These are phyloP conservation scores for Tolypocladium paradoxum DNA, from an alignment of 2,329 filamentous ascomycete genomes.

Conservation along the genomic window DNA sequence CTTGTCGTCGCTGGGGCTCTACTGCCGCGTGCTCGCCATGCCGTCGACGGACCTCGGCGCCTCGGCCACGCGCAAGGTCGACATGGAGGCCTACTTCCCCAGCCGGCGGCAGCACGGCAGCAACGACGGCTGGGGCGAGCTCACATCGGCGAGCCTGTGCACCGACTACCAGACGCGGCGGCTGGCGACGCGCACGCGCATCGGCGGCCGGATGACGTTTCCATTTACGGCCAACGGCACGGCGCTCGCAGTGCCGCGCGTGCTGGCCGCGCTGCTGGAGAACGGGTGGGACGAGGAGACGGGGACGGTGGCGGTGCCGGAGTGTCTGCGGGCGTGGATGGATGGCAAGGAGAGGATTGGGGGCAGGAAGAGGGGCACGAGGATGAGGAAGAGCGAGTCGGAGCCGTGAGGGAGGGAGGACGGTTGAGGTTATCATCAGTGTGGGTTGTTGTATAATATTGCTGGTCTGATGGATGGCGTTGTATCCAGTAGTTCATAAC, in stretches of 20 bases:
- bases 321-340: conserved; percentile 78
- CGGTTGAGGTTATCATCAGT: no score
- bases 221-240: conserved; percentile 93
- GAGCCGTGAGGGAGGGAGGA: conserved; percentile 3
- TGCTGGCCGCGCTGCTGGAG: conserved; percentile 82
- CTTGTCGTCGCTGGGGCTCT: conserved; percentile 62
- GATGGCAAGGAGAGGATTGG: conserved; percentile 58
- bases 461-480: not conserved
- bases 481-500: not conserved
- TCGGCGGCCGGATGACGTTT: conserved; percentile 50
- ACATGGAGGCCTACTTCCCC: conserved; percentile 93
- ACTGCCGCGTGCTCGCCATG: conserved; percentile 89
- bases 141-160: conserved; percentile 83
- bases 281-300: conserved; percentile 72
- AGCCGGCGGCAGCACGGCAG: conserved; percentile 45
- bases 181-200: conserved; percentile 62
- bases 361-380: conserved; percentile 12
- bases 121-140: conserved; percentile 71
- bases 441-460: not conserved
- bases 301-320: conserved; percentile 61
- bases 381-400: conserved; percentile 1
- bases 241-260: conserved; percentile 79
- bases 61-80: conserved; percentile 73
- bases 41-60: conserved; percentile 80
- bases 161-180: conserved; percentile 88